Base-by-base conservation (phyloP, 768 basidiomycete genomes). In the Lanmaoa rubissima region DNA sequence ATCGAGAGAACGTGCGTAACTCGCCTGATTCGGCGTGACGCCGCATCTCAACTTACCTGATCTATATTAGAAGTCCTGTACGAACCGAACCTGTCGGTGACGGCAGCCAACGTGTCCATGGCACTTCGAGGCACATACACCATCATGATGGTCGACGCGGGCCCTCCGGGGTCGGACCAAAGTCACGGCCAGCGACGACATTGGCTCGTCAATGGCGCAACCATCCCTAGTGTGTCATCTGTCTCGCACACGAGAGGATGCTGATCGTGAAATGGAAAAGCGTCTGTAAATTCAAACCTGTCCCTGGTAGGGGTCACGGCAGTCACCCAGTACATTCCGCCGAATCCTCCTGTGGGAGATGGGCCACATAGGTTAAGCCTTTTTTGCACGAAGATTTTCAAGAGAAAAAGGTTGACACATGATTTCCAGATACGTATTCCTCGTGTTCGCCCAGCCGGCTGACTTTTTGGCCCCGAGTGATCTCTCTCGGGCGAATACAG, bases 181-280 rank as follows among this genome's bases (percentile, higher is more conserved):
- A 70, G 78, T 38, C 71, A 75, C 10, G 85, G 83, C 19, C 83
- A 85, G 61, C 90, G 83, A 48, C 81, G 88, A 52, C 92, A 92
- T 75, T 93, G 90, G 90, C 82, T 93, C 47, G 82, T 85, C 58
- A 90, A 92, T 69, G 76, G 79, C 24, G 88, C 82, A 17, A 76
- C 75, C 4, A 55, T 87, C 40, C 62, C 68, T 24, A 73, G 84
- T 83, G 32, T 16, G 73, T 65, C 34, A 17, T n/a, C 35, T 19
- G 44, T 46, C 40, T 21, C 41, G 28, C 35, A 24, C 8, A 17
- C 41, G 16, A 17, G 43, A 17, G 38, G 32, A 36, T 42, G 35
- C 14, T 53, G 24, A 56, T 41, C 32, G 31, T 13, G 17, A 8
- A 21, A 6, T 31, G 28, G 3, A 50, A 28, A 28, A 53, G 52